Percentiles rank a stretch among this genome's conserved stretches.
Conservation (phyloP, 2,329 filamentous ascomycete species). For the Pseudodiploospora longispora region DNA sequence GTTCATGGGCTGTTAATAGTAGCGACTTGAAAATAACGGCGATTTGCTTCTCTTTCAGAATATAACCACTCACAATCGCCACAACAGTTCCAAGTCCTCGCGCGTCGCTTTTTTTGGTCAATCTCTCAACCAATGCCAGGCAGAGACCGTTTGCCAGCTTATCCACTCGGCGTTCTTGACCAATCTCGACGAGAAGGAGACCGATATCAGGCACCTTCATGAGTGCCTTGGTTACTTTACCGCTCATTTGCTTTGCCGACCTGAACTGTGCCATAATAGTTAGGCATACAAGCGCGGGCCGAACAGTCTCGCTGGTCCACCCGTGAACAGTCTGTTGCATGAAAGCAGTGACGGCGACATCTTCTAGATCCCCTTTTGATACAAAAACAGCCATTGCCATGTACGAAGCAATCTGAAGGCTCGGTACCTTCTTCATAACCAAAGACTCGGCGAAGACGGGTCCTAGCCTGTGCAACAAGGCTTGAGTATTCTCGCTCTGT, state of each 20-base stretch:
- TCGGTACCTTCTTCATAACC: slow-evolving; percentile 64
- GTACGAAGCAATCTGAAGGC: slow-evolving; percentile 79
- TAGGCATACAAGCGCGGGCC: slow-evolving; percentile 69
- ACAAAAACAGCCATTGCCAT: slow-evolving; percentile 85
- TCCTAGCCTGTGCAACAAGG: slow-evolving; percentile 58
- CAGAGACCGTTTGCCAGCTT: slow-evolving; percentile 67
- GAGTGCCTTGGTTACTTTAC: slow-evolving; percentile 60
- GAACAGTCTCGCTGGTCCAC: slow-evolving; percentile 65
- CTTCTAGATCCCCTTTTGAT: slow-evolving; percentile 70
- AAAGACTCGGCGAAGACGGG: slow-evolving; percentile 71
- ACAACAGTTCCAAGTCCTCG: slow-evolving; percentile 52
- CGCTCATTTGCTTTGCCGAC: slow-evolving; percentile 59
- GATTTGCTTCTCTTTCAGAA: slow-evolving; percentile 56
- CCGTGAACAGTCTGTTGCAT: slow-evolving; percentile 82
- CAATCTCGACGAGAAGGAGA: slow-evolving; percentile 52
- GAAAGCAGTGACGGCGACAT: slow-evolving; percentile 71
- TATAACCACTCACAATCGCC: slow-evolving; percentile 48
- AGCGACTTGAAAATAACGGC: slow-evolving; percentile 59
- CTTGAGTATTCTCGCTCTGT: slow-evolving; percentile 73
- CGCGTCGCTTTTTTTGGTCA: slow-evolving; percentile 52
- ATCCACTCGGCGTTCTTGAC: slow-evolving; percentile 58
- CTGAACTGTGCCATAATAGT: slow-evolving; percentile 76
- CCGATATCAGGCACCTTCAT: slow-evolving; percentile 55
- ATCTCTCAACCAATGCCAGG: slow-evolving; percentile 52
- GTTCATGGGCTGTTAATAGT: slow-evolving; percentile 50